Base-by-base conservation (phyloP, 305 asterid species). In the Rubia tinctorum region DNA sequence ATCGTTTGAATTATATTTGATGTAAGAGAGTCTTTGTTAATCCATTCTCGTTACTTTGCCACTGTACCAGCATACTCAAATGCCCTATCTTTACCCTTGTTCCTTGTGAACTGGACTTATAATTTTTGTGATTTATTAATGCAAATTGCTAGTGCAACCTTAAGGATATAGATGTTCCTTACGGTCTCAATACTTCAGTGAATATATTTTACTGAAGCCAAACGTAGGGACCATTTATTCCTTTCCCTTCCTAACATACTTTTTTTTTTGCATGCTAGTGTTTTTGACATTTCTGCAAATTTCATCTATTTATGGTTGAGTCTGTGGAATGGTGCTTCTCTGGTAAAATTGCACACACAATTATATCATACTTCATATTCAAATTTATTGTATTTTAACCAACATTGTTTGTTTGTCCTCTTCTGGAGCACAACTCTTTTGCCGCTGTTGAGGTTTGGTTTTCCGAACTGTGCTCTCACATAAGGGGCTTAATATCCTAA, bases 401-500 rank as follows among this genome's bases (percentile, higher is more conserved):
- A 42, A n/a, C 44, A 25, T 43, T 20, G 23, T 18, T 40, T 22
- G 22, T 27, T 18, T 65, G 4, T 20, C 56, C 30, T 44, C 30
- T 23, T 34, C 8, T 66, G 59, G 65, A 65, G 34, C 42, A 47
- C 51, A 40, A 49, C 27, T 66, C 10, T 13, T 27, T 51, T 53
- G 49, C 23, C 37, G 2, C 10, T 53, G 12, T 39, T 43, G 34
- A 11, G 34, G 27, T 22, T 59, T 69, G 65, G 60, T 34, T 30
- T 66, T 20, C 7, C 6, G 40, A 40, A 49, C 10, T 17, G 47
- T 18, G 20, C 23, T 8, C 44, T 22, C 42, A 30, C 68, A 18
- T 3, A 74, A 27, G 43, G 6, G 23, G 17, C 44, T 43, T 27
- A 58, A 59, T 71, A 47, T 53, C 79, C 75, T 45, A 63, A 17